A percentile compares a stretch with the other conserved stretches of the same genome.
Evolutionary conservation across 2,329 filamentous ascomycete species (phyloP).

Genomic region (Neofusicoccum parvum): DNA sequence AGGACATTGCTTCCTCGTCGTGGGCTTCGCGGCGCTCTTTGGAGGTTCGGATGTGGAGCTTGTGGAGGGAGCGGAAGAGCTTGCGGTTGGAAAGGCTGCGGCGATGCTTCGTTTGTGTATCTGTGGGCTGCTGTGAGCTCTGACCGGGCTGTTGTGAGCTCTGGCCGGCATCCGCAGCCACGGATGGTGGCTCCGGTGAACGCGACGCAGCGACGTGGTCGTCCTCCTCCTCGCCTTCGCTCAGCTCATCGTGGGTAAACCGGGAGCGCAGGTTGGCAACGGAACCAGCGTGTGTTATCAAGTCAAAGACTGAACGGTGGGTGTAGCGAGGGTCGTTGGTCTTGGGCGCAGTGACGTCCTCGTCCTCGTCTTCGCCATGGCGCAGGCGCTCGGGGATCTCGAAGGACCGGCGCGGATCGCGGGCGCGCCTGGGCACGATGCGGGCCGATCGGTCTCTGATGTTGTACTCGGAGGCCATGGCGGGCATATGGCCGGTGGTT

Average conservation of each 20-base stretch:
- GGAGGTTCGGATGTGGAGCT: conserved; percentile 47
- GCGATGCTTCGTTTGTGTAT: background rate
- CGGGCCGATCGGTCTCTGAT: background rate
- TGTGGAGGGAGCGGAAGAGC: conserved; percentile 66
- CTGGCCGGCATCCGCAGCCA: background rate
- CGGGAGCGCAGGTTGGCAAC: conserved; percentile 76
- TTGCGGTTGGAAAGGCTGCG: conserved; percentile 61
- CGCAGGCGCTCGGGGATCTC: conserved; percentile 61
- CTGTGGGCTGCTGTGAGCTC: background rate
- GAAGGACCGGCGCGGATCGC: conserved; percentile 38
- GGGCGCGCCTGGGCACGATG: background rate
- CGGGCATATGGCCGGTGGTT: background rate
- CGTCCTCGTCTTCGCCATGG: conserved; percentile 61
- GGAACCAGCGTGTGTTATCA: conserved; percentile 86
- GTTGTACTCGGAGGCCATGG: conserved; percentile 17
- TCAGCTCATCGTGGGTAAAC: conserved; percentile 74
- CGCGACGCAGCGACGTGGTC: conserved; percentile 6
- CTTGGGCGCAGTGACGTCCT: conserved; percentile 62
- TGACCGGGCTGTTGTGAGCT: background rate
- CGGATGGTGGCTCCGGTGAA: background rate
- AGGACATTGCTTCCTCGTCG: conserved; percentile 55
- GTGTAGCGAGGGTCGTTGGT: conserved; percentile 62
- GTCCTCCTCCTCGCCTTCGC: conserved; percentile 67
- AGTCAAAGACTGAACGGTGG: conserved; percentile 92
- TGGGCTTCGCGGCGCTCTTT: conserved; percentile 23